Evolutionary conservation across 352 stramenopile genomes (phyloP).

Genomic region (Thraustochytrium sp.): DNA sequence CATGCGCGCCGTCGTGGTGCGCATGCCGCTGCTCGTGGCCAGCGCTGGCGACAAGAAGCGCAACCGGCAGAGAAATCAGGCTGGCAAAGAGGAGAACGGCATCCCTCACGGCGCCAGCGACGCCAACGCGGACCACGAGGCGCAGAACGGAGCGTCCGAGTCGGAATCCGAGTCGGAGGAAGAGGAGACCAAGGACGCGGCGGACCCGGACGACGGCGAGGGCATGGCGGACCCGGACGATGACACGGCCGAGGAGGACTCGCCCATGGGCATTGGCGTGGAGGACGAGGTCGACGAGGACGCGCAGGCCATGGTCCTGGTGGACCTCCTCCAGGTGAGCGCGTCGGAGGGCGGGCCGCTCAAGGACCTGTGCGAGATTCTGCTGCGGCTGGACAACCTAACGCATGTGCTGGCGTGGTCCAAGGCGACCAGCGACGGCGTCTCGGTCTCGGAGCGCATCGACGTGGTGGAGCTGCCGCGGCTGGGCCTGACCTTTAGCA

Average conservation of each 20-base stretch:
- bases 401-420: conserved; percentile 96
- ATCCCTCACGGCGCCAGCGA: not conserved
- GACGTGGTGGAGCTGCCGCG: conserved; percentile 92
- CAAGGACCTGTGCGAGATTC: conserved; percentile 76
- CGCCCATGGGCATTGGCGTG: not conserved
- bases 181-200: not conserved
- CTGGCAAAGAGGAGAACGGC: not conserved
- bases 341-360: conserved; percentile 64
- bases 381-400: conserved; percentile 89
- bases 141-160: not conserved
- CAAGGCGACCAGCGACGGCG: conserved; percentile 55
- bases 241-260: not conserved
- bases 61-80: not conserved
- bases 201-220: not conserved
- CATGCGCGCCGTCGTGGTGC: conserved; percentile 1
- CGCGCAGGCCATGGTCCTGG: conserved; percentile 59
- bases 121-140: too few species aligned
- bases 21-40: not conserved
- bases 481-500: conserved; percentile 89
- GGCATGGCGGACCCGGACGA: not conserved
- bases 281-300: conserved; percentile 58
- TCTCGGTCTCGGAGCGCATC: conserved; percentile 63
- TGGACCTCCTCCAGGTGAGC: conserved; percentile 89
- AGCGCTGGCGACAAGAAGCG: conserved; percentile 51
- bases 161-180: not conserved